phyloP scores from a whole-genome alignment of 139 green algal genomes.

The Edaphochlamys debaryana region DNA sequence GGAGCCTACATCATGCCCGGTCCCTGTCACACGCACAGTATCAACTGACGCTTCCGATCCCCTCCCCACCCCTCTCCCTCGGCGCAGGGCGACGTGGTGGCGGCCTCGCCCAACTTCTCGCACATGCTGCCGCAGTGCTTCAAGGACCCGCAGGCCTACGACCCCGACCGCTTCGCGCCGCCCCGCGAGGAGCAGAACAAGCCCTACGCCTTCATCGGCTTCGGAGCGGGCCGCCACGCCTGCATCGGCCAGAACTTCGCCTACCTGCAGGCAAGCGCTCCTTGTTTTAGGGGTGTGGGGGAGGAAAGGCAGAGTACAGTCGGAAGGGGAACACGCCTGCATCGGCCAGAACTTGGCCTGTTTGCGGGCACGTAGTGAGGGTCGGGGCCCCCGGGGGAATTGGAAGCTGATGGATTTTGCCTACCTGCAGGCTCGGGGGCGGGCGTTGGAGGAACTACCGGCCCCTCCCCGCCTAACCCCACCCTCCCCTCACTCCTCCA shows the following conservation, averaged over 20 bases:
- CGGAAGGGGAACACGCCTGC: too few relatives aligned
- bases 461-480: too few relatives aligned
- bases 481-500: too few relatives aligned
- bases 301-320: too few relatives aligned
- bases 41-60: too few relatives aligned
- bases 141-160: slow-evolving; percentile 77
- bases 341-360: slow-evolving; percentile 98
- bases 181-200: slow-evolving; percentile 89
- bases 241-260: slow-evolving; percentile 99
- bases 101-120: slow-evolving; percentile 88
- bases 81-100: slow-evolving; percentile 88
- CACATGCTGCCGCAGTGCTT: slow-evolving; percentile 89
- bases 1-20: too few relatives aligned
- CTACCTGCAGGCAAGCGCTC: slow-evolving; percentile 79
- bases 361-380: slow-evolving; percentile 83
- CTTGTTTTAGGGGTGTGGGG: too few relatives aligned
- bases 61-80: background rate
- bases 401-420: too few relatives aligned
- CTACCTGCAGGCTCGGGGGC: too few relatives aligned
- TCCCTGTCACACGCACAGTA: too few relatives aligned
- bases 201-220: slow-evolving; percentile 92
- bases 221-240: slow-evolving; percentile 94
- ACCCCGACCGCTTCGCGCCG: slow-evolving; percentile 85
- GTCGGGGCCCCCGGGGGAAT: too few relatives aligned
- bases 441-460: too few relatives aligned